phyloP scores from a whole-genome alignment of 2,329 filamentous ascomycete species.

The Boeremia exigua region DNA sequence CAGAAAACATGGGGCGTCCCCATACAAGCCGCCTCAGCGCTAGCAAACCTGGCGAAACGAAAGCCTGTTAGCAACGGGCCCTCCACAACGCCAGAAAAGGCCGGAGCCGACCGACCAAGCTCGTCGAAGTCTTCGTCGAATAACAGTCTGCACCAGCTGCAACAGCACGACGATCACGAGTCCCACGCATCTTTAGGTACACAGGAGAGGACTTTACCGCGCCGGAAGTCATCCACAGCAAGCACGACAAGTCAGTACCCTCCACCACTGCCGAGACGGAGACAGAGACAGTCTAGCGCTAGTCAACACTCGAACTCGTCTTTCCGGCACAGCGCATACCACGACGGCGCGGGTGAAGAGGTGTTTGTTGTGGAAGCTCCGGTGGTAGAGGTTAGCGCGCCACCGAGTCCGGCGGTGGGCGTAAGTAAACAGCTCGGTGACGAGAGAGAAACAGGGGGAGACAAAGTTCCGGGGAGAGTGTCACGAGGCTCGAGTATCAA shows the following conservation, averaged over 20 bases:
- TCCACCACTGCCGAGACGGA: slow-evolving; percentile 58
- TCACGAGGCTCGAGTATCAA: slow-evolving; percentile 3
- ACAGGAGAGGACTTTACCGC: slow-evolving; percentile 4
- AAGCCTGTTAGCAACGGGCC: slow-evolving; percentile 60
- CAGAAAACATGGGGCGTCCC: slow-evolving; percentile 56
- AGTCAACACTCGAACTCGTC: slow-evolving; percentile 17
- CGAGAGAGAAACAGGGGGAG: neutral
- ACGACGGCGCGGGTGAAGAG: slow-evolving; percentile 21
- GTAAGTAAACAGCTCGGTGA: slow-evolving; percentile 7
- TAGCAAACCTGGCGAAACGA: slow-evolving; percentile 62
- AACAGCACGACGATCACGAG: slow-evolving; percentile 12
- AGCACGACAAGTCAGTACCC: slow-evolving; percentile 19
- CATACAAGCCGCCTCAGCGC: slow-evolving; percentile 52
- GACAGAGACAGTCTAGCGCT: slow-evolving; percentile 46
- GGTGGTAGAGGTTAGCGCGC: slow-evolving; percentile 28
- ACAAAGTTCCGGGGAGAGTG: neutral
- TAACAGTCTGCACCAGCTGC: slow-evolving; percentile 6
- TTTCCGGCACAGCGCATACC: slow-evolving; percentile 10
- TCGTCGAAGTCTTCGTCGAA: slow-evolving; percentile 15
- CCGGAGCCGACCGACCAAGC: slow-evolving; percentile 10
- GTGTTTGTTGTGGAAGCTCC: slow-evolving; percentile 43
- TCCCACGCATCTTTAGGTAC: slow-evolving; percentile 1
- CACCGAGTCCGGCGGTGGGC: slow-evolving; percentile 26
- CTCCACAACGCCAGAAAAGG: slow-evolving; percentile 1
- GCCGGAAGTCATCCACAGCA: slow-evolving; percentile 19